A percentile compares a stretch with the other conserved stretches of the same genome.
These are phyloP conservation scores for Smittium mucronatum DNA, from an alignment of 371 early-diverging fungal genomes.

Conservation along the genomic window DNA sequence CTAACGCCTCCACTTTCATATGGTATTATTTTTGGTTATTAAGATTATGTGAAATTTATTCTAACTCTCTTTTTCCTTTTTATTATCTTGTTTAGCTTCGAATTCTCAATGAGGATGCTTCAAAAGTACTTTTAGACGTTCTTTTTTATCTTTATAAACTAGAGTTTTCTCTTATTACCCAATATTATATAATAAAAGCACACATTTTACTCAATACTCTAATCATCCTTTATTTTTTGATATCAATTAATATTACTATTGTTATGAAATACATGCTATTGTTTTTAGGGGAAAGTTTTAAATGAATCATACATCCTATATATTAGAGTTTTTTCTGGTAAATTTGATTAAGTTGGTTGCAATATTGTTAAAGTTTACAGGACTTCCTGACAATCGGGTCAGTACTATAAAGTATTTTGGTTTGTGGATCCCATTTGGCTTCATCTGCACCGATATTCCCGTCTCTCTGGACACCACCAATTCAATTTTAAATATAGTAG, in stretches of 20 bases:
- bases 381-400: background rate
- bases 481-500: background rate
- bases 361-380: background rate
- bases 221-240: too few species aligned
- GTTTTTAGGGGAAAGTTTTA: too few species aligned
- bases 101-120: background rate
- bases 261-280: too few species aligned
- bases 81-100: background rate
- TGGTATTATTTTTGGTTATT: conserved; percentile 36
- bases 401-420: background rate
- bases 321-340: too few species aligned
- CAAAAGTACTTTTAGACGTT: background rate
- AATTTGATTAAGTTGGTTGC: background rate
- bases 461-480: background rate
- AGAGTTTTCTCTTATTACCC: too few species aligned
- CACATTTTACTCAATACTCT: too few species aligned
- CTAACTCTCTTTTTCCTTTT: too few species aligned
- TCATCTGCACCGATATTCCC: background rate
- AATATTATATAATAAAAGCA: too few species aligned
- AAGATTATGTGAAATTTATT: conserved; percentile 16
- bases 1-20: conserved; percentile 68
- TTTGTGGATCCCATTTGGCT: background rate
- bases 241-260: too few species aligned
- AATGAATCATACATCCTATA: too few species aligned
- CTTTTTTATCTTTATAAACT: background rate